Evolutionary conservation across 768 basidiomycete genomes (phyloP).

Genomic region (Termitomyces sp.): DNA sequence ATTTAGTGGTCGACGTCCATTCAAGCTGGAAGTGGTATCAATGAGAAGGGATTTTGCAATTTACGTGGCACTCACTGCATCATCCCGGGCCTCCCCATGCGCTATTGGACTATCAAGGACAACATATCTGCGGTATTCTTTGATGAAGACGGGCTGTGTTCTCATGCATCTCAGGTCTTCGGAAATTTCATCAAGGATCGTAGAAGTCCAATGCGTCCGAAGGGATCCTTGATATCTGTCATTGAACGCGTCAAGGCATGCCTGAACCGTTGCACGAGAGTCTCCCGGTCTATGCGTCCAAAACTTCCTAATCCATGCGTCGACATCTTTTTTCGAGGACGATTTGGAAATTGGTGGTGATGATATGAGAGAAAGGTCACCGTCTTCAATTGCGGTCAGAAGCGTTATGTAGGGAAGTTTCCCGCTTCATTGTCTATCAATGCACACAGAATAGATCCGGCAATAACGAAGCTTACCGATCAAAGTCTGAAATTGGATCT

Average conservation of each 20-base stretch:
- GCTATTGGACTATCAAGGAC: slow-evolving; percentile 41
- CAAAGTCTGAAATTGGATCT: slow-evolving; percentile 34
- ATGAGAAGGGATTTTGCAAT: neutral
- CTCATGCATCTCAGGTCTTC: slow-evolving; percentile 50
- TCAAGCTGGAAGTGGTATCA: slow-evolving; percentile 42
- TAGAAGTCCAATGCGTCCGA: slow-evolving; percentile 24
- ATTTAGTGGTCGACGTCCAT: slow-evolving; percentile 37
- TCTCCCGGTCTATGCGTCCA: slow-evolving; percentile 21
- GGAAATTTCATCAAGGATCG: slow-evolving; percentile 42
- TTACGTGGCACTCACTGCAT: slow-evolving; percentile 40
- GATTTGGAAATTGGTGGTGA: slow-evolving; percentile 34
- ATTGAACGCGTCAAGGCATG: slow-evolving; percentile 36
- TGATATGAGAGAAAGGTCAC: slow-evolving; percentile 45
- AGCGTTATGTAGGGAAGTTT: slow-evolving; percentile 34
- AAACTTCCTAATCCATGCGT: slow-evolving; percentile 35
- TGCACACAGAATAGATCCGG: neutral
- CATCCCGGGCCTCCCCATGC: slow-evolving; percentile 15
- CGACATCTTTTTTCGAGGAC: slow-evolving; percentile 14
- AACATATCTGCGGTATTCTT: slow-evolving; percentile 59
- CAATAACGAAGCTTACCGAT: slow-evolving; percentile 26
- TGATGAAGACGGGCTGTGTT: slow-evolving; percentile 55
- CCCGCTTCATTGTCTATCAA: slow-evolving; percentile 22
- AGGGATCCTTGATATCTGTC: slow-evolving; percentile 28
- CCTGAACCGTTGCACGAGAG: slow-evolving; percentile 36
- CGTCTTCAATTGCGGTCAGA: slow-evolving; percentile 47